Base-by-base conservation (phyloP, 2,329 filamentous ascomycete genomes). In the Trichoderma guizhouense region DNA sequence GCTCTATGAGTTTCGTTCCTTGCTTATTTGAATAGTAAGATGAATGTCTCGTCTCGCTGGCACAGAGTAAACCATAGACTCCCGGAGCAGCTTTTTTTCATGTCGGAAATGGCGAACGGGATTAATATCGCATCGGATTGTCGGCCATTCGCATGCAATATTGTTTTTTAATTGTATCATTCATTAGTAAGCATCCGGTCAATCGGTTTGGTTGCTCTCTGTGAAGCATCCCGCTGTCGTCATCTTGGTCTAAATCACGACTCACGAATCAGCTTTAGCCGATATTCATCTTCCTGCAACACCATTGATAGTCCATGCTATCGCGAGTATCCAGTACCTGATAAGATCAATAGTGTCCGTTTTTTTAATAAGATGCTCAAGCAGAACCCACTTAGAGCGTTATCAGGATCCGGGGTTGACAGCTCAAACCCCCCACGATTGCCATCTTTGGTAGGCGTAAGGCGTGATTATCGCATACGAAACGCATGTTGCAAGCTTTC, bases 201-300 rank as follows among this genome's bases (percentile, higher is more conserved):
- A 34, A 21, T 61, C 36, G 57, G 14, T 34, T 18, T 7, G 36
- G 3, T 0, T 47, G 26, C 62, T 60, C 57, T 6, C 11, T 26
- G 15, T 39, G 53, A 60, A 60, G 55, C 55, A 69, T 60, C 66
- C 36, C 55, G 66, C 66, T 69, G 55, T 60, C 68, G 68, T 63
- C 68, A 70, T 70, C 58, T 63, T 62, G 57, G 58, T 14, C 21
- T 18, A 63, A 70, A 70, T 70, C 68, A 70, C 68, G 68, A 70
- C 68, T 63, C 68, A 5, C 30, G 28, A 32, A 63, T 70, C 24
- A 63, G 24, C 53, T 70, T 70, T 62, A 63, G 68, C 47, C 58
- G 58, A 53, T 34, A 53, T 12, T 39, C 32, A 57, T 30, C 12
- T 24, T 47, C 30, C n/a, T 53, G 32, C 15, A 51, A 58, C 43